Conservation (phyloP, 208 protist species). For the Endotrypanum monterogeii region DNA sequence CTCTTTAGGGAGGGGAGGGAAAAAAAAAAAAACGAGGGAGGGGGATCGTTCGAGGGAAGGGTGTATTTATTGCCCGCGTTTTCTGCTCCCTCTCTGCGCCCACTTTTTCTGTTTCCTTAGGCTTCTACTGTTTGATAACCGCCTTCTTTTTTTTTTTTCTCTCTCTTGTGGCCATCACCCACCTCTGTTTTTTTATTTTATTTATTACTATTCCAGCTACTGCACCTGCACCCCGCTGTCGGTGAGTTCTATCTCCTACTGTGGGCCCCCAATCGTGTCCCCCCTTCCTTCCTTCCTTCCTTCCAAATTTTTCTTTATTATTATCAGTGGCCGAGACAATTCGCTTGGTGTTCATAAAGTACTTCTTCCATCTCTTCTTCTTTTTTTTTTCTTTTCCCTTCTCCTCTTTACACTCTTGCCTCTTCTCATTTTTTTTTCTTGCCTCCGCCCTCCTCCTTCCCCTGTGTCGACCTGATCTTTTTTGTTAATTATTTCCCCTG, state of each 20-base stretch:
- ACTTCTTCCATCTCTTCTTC: background rate
- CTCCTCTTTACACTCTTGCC: too few species aligned
- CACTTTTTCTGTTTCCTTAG: background rate
- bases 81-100: slow-evolving; percentile 11
- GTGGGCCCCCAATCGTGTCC: background rate
- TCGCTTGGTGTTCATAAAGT: background rate
- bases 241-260: background rate
- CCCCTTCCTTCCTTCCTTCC: background rate
- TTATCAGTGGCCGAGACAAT: background rate
- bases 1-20: slow-evolving; percentile 1
- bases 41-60: background rate
- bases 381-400: background rate
- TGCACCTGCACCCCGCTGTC: background rate
- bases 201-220: background rate
- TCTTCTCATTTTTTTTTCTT: background rate
- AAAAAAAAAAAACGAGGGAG: slow-evolving; percentile 20
- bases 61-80: background rate
- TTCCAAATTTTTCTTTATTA: background rate
- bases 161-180: background rate
- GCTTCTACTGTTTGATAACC: background rate
- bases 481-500: background rate
- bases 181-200: background rate
- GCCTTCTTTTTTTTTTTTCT: background rate
- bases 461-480: background rate
- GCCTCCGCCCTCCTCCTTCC: background rate